A percentile compares a stretch with the other conserved stretches of the same genome.
Conservation (phyloP, 176 grass and related monocot species). For the Ampelocalamus luodianensis region DNA sequence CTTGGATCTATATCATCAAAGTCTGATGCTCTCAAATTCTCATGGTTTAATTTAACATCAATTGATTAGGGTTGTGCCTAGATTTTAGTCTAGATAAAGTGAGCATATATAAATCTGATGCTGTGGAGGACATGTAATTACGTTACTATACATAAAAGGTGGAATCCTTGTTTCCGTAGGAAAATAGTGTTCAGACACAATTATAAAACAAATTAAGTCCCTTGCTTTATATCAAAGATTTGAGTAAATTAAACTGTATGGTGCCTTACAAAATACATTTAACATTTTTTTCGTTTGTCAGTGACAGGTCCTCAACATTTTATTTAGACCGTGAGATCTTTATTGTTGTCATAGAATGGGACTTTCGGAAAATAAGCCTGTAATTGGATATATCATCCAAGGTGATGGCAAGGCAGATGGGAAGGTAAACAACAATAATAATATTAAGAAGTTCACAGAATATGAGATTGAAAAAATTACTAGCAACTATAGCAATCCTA, state of each 20-base stretch:
- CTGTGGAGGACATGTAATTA: no score
- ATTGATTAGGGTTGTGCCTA: no score
- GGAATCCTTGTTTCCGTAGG: background rate
- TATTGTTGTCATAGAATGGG: background rate
- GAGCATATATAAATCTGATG: background rate
- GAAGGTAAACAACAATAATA: background rate
- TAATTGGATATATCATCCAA: background rate
- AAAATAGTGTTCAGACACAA: background rate
- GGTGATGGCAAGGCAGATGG: background rate
- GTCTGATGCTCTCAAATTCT: no score
- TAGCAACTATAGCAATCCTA: constrained; percentile 11
- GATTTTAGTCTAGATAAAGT: no score
- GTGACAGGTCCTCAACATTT: background rate
- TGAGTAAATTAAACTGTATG: no score
- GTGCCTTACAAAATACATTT: background rate
- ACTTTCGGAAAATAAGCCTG: background rate
- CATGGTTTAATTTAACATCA: no score
- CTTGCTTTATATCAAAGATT: background rate
- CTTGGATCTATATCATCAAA: no score
- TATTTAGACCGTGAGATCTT: background rate
- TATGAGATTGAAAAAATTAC: constrained; percentile 33
- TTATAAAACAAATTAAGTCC: background rate
- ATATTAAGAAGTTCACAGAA: constrained; percentile 27
- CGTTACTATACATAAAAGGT: no score
- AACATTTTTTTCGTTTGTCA: background rate